Conservation (phyloP, 1,139 yeast species). For the Candida smagusa region DNA sequence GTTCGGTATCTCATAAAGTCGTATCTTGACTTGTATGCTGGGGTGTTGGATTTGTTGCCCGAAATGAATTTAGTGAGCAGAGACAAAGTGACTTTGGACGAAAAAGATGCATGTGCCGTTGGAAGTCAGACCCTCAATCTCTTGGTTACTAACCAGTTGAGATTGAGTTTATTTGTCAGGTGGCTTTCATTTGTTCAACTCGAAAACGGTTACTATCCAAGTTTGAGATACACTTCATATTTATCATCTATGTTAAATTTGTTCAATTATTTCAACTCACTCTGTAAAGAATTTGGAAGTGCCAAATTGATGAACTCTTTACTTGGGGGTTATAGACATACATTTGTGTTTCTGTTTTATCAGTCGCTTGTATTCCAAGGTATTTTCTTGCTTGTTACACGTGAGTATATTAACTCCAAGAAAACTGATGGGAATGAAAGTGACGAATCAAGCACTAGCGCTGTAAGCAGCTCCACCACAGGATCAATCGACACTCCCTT, state of each 20-base stretch:
- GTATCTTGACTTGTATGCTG: constrained; percentile 22
- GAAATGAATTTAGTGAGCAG: constrained; percentile 6
- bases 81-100: constrained; percentile 11
- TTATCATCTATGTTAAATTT: constrained; percentile 23
- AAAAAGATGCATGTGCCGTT: constrained; percentile 1
- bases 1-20: constrained; percentile 5
- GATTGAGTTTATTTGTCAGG: constrained; percentile 19
- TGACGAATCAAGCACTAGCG: background rate
- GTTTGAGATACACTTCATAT: constrained; percentile 28
- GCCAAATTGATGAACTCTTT: constrained; percentile 11
- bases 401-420: background rate
- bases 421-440: background rate
- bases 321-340: constrained; percentile 10
- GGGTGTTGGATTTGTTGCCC: constrained; percentile 11
- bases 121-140: constrained; percentile 10
- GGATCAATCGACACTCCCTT: constrained; percentile 2
- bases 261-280: constrained; percentile 24
- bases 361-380: constrained; percentile 22
- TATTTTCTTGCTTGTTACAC: constrained; percentile 21
- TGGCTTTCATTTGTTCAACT: constrained; percentile 33
- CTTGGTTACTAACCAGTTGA: constrained; percentile 20
- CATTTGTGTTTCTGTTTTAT: constrained; percentile 18
- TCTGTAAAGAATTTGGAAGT: constrained; percentile 11
- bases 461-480: background rate
- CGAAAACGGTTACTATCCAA: constrained; percentile 32